phyloP scores from a whole-genome alignment of 805 yeast genomes.

The Zygosaccharomyces kombuchaensis region DNA sequence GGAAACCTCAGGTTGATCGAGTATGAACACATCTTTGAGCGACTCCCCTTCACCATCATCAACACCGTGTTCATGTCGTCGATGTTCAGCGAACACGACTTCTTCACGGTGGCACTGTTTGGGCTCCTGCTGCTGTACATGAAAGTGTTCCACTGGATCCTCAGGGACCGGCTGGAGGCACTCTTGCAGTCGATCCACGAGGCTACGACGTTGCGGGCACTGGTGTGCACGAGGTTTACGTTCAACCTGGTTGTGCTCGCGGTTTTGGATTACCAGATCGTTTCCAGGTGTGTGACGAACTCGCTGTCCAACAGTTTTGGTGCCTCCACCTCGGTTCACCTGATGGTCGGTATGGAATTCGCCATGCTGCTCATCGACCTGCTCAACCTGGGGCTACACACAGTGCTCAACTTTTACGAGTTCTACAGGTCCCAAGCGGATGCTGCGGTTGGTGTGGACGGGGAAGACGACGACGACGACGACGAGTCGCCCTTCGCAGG shows the following conservation, averaged over 20 bases:
- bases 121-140: slow-evolving; percentile 43
- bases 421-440: slow-evolving; percentile 26
- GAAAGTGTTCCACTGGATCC: slow-evolving; percentile 75
- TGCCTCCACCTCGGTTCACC: slow-evolving; percentile 47
- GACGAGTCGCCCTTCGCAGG: slow-evolving; percentile 28
- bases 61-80: slow-evolving; percentile 56
- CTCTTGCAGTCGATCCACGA: slow-evolving; percentile 43
- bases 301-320: slow-evolving; percentile 36
- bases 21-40: slow-evolving; percentile 65
- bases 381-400: slow-evolving; percentile 28
- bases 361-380: slow-evolving; percentile 57
- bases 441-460: slow-evolving; percentile 10
- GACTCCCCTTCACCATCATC: slow-evolving; percentile 59
- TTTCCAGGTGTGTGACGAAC: slow-evolving; percentile 50
- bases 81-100: slow-evolving; percentile 46
- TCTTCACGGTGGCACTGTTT: slow-evolving; percentile 41
- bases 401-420: slow-evolving; percentile 48
- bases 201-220: slow-evolving; percentile 31
- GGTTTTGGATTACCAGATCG: slow-evolving; percentile 47
- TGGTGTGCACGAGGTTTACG: slow-evolving; percentile 38
- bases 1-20: slow-evolving; percentile 76
- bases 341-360: slow-evolving; percentile 73
- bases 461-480: slow-evolving; percentile 46
- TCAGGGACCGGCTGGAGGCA: slow-evolving; percentile 45
- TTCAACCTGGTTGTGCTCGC: slow-evolving; percentile 44